Evolutionary conservation across 257 asterid species (phyloP), one percentile per base, ranked within the genome.

Genomic region (Solanum rostratum): DNA sequence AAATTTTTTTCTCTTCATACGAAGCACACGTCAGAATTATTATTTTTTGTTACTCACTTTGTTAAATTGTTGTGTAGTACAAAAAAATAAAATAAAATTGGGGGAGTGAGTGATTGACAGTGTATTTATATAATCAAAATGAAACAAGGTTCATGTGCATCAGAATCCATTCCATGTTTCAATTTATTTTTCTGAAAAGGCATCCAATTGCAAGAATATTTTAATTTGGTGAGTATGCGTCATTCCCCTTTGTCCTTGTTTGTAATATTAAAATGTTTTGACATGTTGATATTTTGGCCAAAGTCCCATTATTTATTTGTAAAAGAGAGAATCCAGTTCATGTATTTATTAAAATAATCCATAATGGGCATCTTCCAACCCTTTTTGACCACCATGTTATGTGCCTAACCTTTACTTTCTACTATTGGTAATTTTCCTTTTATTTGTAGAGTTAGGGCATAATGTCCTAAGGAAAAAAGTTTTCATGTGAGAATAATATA

Each of bases 311-410:
- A 2, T 30, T 80, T 1, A 8, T 45, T 69, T 20, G 50, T 15
- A 46, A 60, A 41, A 13, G 39, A 90, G 86, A 90, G 91, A 87
- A 90, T 90, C 91, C 91, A 88, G 86, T 87, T 89, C 88, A 88
- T 80, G 86, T 41, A 89, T 88, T 90, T 80, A 68, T 55, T 82
- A 80, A 80, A 85, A 55, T 68, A 81, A 54, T 49, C 73, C 43
- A 81, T 84, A 14, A 39, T 59, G 57, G 16, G 53, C 57, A 50
- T 52, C 54, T 50, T 20, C n/a, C 53, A 37, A 50, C 84, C 85
- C 81, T 85, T 90, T 87, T 90, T 92, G 90, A 90, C 93, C 89
- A 86, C 81, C 91, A 88, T 84, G 93, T 87, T 89, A 88, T 4
- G 88, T 84, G 89, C 90, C 89, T 85, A 84, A n/a, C 82, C 85